These are phyloP conservation scores for Solanum lycopersicoides DNA, from an alignment of 257 asterid species.

Conservation along the genomic window DNA sequence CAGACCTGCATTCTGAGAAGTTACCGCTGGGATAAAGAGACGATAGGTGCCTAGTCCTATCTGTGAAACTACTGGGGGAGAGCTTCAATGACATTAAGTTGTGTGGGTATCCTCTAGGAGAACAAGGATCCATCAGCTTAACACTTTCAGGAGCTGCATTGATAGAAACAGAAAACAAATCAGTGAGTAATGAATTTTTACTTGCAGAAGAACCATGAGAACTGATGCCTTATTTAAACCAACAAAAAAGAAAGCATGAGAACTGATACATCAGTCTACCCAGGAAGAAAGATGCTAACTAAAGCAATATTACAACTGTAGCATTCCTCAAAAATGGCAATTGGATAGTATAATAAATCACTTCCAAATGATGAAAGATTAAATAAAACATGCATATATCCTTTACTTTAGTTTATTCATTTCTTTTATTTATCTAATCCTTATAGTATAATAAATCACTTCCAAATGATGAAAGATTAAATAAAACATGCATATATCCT, in stretches of 20 bases:
- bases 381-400: background rate
- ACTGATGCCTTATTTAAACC: background rate
- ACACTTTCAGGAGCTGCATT: constrained; percentile 48
- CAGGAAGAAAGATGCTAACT: background rate
- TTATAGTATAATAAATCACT: background rate
- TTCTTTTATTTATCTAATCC: background rate
- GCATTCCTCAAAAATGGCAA: background rate
- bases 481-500: background rate
- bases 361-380: background rate
- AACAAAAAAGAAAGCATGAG: background rate
- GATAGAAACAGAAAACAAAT: constrained; percentile 2
- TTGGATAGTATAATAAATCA: background rate
- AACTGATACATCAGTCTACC: background rate
- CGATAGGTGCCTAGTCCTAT: constrained; percentile 31
- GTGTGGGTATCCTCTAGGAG: constrained; percentile 70
- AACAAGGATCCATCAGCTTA: constrained; percentile 72
- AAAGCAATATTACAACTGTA: background rate
- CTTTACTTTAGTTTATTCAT: background rate
- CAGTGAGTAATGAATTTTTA: background rate
- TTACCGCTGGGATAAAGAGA: constrained; percentile 70
- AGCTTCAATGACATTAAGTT: constrained; percentile 27
- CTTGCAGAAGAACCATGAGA: background rate
- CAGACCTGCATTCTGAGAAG: constrained; percentile 84
- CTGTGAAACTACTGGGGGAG: constrained; percentile 37
- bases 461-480: background rate